These are phyloP conservation scores for Camelina neglecta DNA, from an alignment of 345 rosid species.

Conservation along the genomic window DNA sequence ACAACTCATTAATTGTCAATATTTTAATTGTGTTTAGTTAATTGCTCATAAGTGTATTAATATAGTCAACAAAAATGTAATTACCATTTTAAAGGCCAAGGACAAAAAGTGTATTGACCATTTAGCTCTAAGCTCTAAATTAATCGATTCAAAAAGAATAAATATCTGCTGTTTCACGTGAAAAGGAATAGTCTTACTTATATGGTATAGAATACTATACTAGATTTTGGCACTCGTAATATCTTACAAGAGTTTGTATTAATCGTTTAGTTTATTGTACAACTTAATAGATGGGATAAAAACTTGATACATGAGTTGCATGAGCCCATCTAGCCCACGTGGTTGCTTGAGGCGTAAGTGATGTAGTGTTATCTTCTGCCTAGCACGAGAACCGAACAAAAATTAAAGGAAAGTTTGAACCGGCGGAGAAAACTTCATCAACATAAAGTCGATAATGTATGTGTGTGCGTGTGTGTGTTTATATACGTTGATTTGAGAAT, in stretches of 20 bases:
- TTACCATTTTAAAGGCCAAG: constrained; percentile 15
- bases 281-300: neutral
- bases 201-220: neutral
- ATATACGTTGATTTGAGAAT: neutral
- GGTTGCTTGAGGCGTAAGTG: constrained; percentile 15
- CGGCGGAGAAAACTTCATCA: neutral
- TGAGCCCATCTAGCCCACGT: constrained; percentile 25
- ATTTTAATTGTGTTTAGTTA: constrained; percentile 25
- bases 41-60: constrained; percentile 23
- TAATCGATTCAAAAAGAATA: neutral
- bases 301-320: constrained; percentile 7
- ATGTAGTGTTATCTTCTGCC: constrained; percentile 4
- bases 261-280: neutral
- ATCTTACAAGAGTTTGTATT: neutral
- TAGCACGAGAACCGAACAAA: neutral
- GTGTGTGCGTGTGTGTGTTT: neutral
- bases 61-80: constrained; percentile 39
- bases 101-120: constrained; percentile 23
- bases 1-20: constrained; percentile 16
- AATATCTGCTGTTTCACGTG: neutral
- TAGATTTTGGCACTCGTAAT: constrained; percentile 5
- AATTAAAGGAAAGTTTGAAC: neutral
- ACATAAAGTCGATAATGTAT: neutral
- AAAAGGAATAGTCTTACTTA: neutral
- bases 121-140: constrained; percentile 5